Evolutionary conservation across 345 rosid species (phyloP), one percentile per base, ranked within the genome.

Genomic region (Syzygium grande): DNA sequence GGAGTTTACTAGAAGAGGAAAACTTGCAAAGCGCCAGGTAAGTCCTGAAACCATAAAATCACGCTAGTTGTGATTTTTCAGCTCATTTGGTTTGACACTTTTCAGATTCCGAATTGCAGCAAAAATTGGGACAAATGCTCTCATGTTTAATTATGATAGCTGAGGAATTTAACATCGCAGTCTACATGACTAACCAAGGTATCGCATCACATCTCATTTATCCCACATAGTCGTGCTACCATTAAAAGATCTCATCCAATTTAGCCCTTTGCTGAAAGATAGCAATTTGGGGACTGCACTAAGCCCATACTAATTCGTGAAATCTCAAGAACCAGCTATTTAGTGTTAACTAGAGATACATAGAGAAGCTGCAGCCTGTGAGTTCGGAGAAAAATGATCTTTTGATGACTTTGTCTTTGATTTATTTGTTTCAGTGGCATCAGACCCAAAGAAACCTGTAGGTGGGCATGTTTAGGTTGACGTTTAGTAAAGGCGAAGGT

Each of bases 401-500:
- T 51, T 22, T 8, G 38, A 34, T 34, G 38, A 34, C 38, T 34
- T 34, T 34, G 38, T 34, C 38, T 34, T 34, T 34, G 38, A 30
- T 85, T 86, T 84, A 85, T 84, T 93, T 90, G 84, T 86, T 91
- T 92, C 95, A 97, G 96, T 97, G 95, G 92, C 95, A 92, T 95
- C 99, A 85, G 99, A 97, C 85, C 99, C 99, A 65, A 95, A 95
- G 92, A 97, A 97, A 89, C 98, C 99, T 54, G 98, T 98, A 43
- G 98, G 98, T 88, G 98, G 99, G 3, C 99, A 97, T 87, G 98
- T 97, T 56, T 86, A 95, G 99, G 89, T 91, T 97, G 90, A 92
- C 91, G 94, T 97, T 96, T 92, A 94, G 99, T 93, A 95, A 97
- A 92, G 99, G 99, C 89, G 95, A 96, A 94, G 99, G 98, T 12